A percentile compares a stretch with the other conserved stretches of the same genome.
Evolutionary conservation across 129 eudicot species (phyloP).

Genomic region (Chrysanthemum lavandulifolium): DNA sequence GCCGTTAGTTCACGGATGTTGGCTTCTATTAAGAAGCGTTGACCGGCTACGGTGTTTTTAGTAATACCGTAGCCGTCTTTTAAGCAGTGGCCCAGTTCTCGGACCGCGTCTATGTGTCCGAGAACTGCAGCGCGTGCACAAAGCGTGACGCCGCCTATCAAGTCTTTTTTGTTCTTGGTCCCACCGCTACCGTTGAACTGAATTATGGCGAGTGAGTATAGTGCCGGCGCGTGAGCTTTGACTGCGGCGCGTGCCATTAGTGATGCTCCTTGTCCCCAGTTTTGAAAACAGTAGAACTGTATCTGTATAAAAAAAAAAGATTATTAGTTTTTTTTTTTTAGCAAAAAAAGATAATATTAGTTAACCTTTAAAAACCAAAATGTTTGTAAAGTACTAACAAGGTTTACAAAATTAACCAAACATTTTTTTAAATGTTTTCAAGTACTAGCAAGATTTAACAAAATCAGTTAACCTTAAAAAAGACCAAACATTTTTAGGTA

Average conservation of each 20-base stretch:
- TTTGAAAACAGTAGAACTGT: slow-evolving; percentile 30
- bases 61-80: slow-evolving; percentile 47
- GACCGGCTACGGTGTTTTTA: slow-evolving; percentile 30
- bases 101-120: slow-evolving; percentile 48
- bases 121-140: slow-evolving; percentile 42
- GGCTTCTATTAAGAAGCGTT: slow-evolving; percentile 33
- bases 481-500: too few relatives aligned
- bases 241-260: slow-evolving; percentile 43
- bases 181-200: slow-evolving; percentile 50
- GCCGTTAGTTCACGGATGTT: slow-evolving; percentile 34
- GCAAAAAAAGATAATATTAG: neutral
- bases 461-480: too few relatives aligned
- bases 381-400: too few relatives aligned
- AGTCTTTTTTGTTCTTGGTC: slow-evolving; percentile 20
- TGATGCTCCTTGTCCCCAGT: slow-evolving; percentile 31
- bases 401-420: too few relatives aligned
- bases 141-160: slow-evolving; percentile 35
- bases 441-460: too few relatives aligned
- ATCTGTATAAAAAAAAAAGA: too few relatives aligned
- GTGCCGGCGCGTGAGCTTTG: slow-evolving; percentile 35
- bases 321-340: too few relatives aligned
- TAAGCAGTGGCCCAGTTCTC: slow-evolving; percentile 43
- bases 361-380: too few relatives aligned
- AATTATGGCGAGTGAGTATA: slow-evolving; percentile 44
- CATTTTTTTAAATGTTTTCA: too few relatives aligned